A percentile compares a stretch with the other conserved stretches of the same genome.
Evolutionary conservation across 495 filamentous ascomycete genomes (phyloP).

Genomic region (Podospora anserina): DNA sequence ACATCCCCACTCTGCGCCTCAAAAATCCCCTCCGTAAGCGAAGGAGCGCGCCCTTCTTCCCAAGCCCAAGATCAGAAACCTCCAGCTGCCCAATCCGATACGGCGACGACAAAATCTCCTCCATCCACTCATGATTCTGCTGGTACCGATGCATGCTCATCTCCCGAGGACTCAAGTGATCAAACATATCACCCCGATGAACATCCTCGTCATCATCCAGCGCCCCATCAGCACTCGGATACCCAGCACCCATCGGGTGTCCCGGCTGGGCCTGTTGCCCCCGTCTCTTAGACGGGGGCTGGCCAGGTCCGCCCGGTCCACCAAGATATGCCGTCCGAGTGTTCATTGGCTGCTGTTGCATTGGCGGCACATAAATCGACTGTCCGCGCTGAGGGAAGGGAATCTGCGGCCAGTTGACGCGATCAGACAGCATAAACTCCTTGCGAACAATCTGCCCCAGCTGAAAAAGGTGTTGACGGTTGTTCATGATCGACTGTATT

Average conservation of each 20-base stretch:
- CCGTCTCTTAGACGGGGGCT: slow-evolving; percentile 47
- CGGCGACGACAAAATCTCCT: slow-evolving; percentile 87
- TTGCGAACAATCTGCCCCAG: slow-evolving; percentile 82
- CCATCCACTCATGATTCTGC: slow-evolving; percentile 99
- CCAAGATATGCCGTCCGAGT: slow-evolving; percentile 52
- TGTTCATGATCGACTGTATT: slow-evolving; percentile 57
- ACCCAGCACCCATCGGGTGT: slow-evolving; percentile 19
- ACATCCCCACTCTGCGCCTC: slow-evolving; percentile 58
- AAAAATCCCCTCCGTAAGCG: slow-evolving; percentile 74
- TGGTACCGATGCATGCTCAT: slow-evolving; percentile 79
- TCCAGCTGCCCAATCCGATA: slow-evolving; percentile 78
- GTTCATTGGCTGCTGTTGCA: slow-evolving; percentile 41
- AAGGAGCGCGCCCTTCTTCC: slow-evolving; percentile 79
- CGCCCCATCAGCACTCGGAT: slow-evolving; percentile 46
- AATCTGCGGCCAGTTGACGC: slow-evolving; percentile 83
- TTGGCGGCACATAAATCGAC: slow-evolving; percentile 38
- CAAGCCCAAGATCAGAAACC: slow-evolving; percentile 83
- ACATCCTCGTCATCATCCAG: slow-evolving; percentile 88
- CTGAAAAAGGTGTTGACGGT: slow-evolving; percentile 66
- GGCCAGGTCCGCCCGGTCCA: neutral
- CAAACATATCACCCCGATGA: slow-evolving; percentile 78
- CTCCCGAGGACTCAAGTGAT: slow-evolving; percentile 81
- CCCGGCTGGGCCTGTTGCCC: slow-evolving; percentile 10
- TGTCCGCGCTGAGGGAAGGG: slow-evolving; percentile 58
- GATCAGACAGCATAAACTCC: slow-evolving; percentile 90